Conservation (phyloP, 345 rosid species). For the Brassica incana region DNA sequence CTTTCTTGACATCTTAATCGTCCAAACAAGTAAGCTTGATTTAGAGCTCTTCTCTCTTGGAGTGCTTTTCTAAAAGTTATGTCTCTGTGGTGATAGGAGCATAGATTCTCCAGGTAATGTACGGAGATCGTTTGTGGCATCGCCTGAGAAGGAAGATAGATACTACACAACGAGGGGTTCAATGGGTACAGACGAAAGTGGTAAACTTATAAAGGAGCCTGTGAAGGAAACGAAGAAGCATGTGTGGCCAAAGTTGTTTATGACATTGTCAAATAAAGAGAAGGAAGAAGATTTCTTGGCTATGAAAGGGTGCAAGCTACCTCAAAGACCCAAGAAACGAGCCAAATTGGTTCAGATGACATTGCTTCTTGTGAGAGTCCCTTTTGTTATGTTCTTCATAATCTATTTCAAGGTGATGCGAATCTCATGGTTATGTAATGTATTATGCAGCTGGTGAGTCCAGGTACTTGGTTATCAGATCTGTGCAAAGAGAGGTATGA, state of each 20-base stretch:
- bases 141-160: constrained; percentile 79
- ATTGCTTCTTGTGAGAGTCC: constrained; percentile 59
- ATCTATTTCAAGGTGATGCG: neutral
- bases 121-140: constrained; percentile 49
- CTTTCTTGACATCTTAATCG: constrained; percentile 51
- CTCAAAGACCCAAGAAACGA: constrained; percentile 92
- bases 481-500: constrained; percentile 81
- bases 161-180: constrained; percentile 82
- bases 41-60: neutral
- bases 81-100: constrained; percentile 45
- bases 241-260: constrained; percentile 78
- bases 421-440: constrained; percentile 2
- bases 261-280: constrained; percentile 81
- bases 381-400: neutral
- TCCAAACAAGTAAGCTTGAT: constrained; percentile 49
- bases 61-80: neutral
- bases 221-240: constrained; percentile 58
- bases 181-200: constrained; percentile 62
- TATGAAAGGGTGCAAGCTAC: constrained; percentile 91
- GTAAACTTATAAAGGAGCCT: constrained; percentile 55
- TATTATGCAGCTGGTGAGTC: constrained; percentile 70
- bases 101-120: constrained; percentile 49
- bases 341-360: constrained; percentile 86
- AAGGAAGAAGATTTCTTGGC: constrained; percentile 95
- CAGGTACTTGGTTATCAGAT: constrained; percentile 90